These are phyloP conservation scores for Aspergillus hancockii DNA, from an alignment of 495 filamentous ascomycete species.

Conservation along the genomic window DNA sequence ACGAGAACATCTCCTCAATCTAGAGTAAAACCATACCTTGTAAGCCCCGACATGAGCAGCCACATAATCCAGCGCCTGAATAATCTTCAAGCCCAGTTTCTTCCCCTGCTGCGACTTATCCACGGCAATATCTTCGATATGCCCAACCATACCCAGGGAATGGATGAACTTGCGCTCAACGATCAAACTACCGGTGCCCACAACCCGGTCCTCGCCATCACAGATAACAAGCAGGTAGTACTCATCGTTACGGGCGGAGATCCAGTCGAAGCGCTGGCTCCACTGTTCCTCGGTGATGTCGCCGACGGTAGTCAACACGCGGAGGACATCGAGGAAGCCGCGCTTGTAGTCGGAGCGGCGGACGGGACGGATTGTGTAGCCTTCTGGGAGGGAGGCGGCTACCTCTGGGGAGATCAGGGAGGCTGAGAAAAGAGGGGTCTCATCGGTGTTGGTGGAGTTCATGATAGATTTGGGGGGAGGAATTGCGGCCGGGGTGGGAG, in stretches of 20 bases:
- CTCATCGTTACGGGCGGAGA: conserved; percentile 71
- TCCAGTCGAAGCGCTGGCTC: conserved; percentile 80
- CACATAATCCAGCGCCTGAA: conserved; percentile 89
- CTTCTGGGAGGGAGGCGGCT: conserved; percentile 67
- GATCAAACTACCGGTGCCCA: conserved; percentile 84
- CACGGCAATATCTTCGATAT: conserved; percentile 98
- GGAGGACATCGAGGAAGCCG: conserved; percentile 82
- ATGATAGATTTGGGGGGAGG: conserved; percentile 19
- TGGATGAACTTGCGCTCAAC: conserved; percentile 65
- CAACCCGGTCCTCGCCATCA: conserved; percentile 67
- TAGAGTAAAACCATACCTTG: conserved; percentile 61
- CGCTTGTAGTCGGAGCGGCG: conserved; percentile 73
- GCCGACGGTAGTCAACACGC: conserved; percentile 90
- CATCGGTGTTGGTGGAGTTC: conserved; percentile 34
- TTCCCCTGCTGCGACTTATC: conserved; percentile 93
- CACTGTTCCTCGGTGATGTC: conserved; percentile 77
- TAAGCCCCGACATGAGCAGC: conserved; percentile 86
- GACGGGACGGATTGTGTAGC: conserved; percentile 82
- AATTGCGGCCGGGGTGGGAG: conserved; percentile 17
- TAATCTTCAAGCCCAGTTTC: conserved; percentile 89
- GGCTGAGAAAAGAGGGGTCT: conserved; percentile 70
- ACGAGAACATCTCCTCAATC: not conserved
- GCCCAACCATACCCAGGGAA: conserved; percentile 66
- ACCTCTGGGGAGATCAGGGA: conserved; percentile 78
- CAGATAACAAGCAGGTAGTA: conserved; percentile 86